These are phyloP conservation scores for Ustulina deusta DNA, from an alignment of 2,329 filamentous ascomycete species.

Conservation along the genomic window DNA sequence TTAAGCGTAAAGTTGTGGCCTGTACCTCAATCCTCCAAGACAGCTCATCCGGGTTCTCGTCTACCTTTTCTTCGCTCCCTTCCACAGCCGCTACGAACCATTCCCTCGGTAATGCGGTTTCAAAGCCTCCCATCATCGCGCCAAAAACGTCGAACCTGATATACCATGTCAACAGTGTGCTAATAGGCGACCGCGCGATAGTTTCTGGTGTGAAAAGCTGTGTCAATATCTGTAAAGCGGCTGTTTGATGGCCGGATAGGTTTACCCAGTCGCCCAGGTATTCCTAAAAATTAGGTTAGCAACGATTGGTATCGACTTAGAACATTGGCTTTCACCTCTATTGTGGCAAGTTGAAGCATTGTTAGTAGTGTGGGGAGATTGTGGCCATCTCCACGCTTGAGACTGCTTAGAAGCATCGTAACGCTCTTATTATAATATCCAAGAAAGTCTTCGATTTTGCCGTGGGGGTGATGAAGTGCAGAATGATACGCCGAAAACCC, in stretches of 20 bases:
- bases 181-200: constrained; percentile 76
- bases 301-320: constrained; percentile 25
- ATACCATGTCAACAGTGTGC: constrained; percentile 89
- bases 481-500: constrained; percentile 91
- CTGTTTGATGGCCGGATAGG: constrained; percentile 90
- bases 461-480: constrained; percentile 75
- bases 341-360: constrained; percentile 90
- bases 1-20: constrained; percentile 74
- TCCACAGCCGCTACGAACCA: constrained; percentile 79
- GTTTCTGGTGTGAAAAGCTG: constrained; percentile 82
- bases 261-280: constrained; percentile 97
- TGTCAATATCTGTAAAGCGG: constrained; percentile 83
- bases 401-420: constrained; percentile 75
- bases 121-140: constrained; percentile 83
- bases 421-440: constrained; percentile 93
- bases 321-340: constrained; percentile 74
- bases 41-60: constrained; percentile 71
- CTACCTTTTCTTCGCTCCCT: constrained; percentile 70
- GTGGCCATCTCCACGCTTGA: constrained; percentile 78
- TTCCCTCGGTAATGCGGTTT: constrained; percentile 77
- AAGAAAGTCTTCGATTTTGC: constrained; percentile 83
- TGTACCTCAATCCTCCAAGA: constrained; percentile 75
- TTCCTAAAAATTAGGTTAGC: constrained; percentile 69
- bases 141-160: constrained; percentile 87
- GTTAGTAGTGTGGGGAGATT: constrained; percentile 82